phyloP scores from a whole-genome alignment of 345 rosid species.

The Populus ilicifolia region DNA sequence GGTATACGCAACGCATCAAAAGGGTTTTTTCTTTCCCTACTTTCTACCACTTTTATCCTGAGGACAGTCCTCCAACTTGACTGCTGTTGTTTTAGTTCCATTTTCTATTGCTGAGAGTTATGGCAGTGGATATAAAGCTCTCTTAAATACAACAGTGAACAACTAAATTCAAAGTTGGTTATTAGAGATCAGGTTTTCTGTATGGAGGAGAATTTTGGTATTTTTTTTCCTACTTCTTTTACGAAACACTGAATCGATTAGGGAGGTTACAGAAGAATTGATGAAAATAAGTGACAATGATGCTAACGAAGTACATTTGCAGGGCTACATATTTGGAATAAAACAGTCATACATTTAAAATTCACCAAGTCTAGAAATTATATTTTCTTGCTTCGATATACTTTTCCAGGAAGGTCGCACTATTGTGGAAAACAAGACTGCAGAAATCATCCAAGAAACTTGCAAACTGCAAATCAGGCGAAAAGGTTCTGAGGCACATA shows the following conservation, averaged over 20 bases:
- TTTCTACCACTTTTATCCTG: background rate
- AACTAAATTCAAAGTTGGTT: background rate
- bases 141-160: background rate
- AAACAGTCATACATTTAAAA: background rate
- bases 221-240: background rate
- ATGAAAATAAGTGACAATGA: background rate
- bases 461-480: constrained; percentile 67
- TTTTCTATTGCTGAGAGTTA: background rate
- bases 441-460: constrained; percentile 69
- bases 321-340: background rate
- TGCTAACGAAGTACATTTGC: background rate
- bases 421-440: constrained; percentile 72
- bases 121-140: background rate
- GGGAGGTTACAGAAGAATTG: background rate
- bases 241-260: background rate
- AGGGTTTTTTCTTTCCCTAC: background rate
- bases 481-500: constrained; percentile 49
- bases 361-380: background rate
- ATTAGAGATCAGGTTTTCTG: background rate
- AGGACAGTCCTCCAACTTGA: background rate
- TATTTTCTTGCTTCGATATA: background rate
- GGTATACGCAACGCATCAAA: background rate
- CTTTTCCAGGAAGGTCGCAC: constrained; percentile 75
- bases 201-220: background rate
- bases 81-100: background rate